Percentiles rank a stretch among this genome's conserved stretches.
Conservation (phyloP, 306 rosid species). For the Castanea crenata region DNA sequence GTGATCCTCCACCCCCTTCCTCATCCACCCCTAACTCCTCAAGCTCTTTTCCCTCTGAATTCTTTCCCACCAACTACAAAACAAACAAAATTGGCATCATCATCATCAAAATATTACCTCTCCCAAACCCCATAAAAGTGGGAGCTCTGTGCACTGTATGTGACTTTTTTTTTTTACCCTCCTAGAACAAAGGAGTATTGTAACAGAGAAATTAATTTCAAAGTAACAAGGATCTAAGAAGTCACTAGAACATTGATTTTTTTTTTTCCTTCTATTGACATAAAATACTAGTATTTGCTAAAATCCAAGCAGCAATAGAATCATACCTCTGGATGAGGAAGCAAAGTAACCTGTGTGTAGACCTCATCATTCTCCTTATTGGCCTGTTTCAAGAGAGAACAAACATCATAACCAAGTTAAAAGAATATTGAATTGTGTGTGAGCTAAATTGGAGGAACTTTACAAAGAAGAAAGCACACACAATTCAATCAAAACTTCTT, state of each 20-base stretch:
- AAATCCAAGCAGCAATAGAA: conserved; percentile 25
- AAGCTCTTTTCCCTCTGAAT: conserved; percentile 57
- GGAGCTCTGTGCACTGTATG: too few species aligned
- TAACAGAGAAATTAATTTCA: conserved; percentile 15
- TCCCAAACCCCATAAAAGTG: too few species aligned
- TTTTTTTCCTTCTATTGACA: background rate
- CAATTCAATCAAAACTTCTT: background rate
- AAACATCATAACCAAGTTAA: conserved; percentile 16
- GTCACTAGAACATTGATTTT: conserved; percentile 1
- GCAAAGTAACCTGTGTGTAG: conserved; percentile 80
- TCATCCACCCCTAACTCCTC: conserved; percentile 62
- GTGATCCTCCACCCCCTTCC: conserved; percentile 65
- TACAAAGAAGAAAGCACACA: conserved; percentile 17
- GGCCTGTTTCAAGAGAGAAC: conserved; percentile 48
- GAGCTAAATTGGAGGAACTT: conserved; percentile 1
- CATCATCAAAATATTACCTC: background rate
- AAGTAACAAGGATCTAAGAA: conserved; percentile 19
- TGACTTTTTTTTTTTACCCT: background rate
- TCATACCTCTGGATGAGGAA: conserved; percentile 81
- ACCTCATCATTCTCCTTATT: conserved; percentile 98
- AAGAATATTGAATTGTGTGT: conserved; percentile 2
- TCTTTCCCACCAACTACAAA: conserved; percentile 57
- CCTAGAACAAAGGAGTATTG: conserved; percentile 9
- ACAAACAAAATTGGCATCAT: conserved; percentile 22
- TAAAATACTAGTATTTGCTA: conserved; percentile 5